Base-by-base conservation (phyloP, 2,329 filamentous ascomycete species). In the Paecilomyces formosus region DNA sequence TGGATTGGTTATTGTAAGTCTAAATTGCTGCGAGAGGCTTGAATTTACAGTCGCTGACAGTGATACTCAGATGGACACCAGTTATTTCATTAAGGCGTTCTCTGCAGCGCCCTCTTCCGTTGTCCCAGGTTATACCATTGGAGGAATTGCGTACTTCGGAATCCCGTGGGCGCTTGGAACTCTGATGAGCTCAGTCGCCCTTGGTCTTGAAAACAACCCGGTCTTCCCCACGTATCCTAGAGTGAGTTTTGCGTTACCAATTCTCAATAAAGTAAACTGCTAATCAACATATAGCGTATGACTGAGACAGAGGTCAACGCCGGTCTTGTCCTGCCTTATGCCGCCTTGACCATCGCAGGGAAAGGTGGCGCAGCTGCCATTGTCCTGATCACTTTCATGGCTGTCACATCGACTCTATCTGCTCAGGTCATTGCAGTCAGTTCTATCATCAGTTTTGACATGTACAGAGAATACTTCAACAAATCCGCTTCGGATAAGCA, bases 81-180 rank as follows among this genome's bases (percentile, higher is more conserved):
- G 78, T 26, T 82, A 81, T 66, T 82, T 81, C 55, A 77, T 79
- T 61, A 82, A 83, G 60, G 79, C 79, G 0, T 82, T 83, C 62
- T 77, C 79, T 0, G 79, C 74, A 3, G 74, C 71, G 0, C 78
- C 75, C 0, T 69, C 75, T 1, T 76, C 80, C 0, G 80, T 79
- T 0, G 79, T 82, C 0, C 80, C 79, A 0, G 81, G 81, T 0
- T 83, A 83, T 58, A 74, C 76, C 3, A 68, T 82, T 12, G 81
- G 81, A 0, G 81, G 80, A 0, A 76, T 83, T 13, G 76, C 79
- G 0, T 84, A 81, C 59, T 84, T 84, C 55, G 76, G 78, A 0
- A 81, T 84, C 11, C 81, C 82, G 0, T 83, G 79, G 79, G 77
- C 75, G 1, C 69, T 83, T 0, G 81, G 81, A 1, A 83, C 81